phyloP scores from a whole-genome alignment of 257 asterid genomes.

The Henckelia pumila region DNA sequence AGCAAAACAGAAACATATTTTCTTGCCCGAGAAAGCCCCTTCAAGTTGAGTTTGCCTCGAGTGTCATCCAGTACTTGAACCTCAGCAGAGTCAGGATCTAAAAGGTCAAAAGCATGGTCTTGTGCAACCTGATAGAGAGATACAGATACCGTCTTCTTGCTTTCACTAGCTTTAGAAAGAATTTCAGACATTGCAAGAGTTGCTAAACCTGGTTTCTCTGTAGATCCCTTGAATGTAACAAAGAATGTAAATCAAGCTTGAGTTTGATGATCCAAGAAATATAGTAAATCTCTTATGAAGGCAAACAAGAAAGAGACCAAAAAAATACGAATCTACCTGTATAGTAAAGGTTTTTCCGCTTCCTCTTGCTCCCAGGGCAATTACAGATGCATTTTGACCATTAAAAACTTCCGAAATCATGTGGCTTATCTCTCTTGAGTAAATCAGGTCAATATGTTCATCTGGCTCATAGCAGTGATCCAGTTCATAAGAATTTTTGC shows the following conservation, averaged over 20 bases:
- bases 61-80: constrained; percentile 68
- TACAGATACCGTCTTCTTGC: constrained; percentile 41
- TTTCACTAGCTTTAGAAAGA: constrained; percentile 48
- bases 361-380: constrained; percentile 86
- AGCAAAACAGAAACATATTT: neutral
- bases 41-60: constrained; percentile 66
- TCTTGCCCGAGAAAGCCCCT: constrained; percentile 79
- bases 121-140: constrained; percentile 66
- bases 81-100: constrained; percentile 50
- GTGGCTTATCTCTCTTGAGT: constrained; percentile 65
- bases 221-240: constrained; percentile 45
- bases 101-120: constrained; percentile 65
- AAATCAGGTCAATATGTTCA: constrained; percentile 43
- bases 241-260: constrained; percentile 11
- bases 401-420: constrained; percentile 42
- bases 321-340: constrained; percentile 42
- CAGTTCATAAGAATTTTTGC: constrained; percentile 52
- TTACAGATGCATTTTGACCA: constrained; percentile 60
- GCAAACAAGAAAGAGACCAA: constrained; percentile 3
- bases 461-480: constrained; percentile 62
- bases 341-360: constrained; percentile 75
- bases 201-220: constrained; percentile 67
- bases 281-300: neutral
- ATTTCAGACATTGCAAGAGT: constrained; percentile 63
- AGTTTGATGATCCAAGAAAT: neutral